phyloP scores from a whole-genome alignment of 2,329 filamentous ascomycete species.

The Claviceps quebecensis region DNA sequence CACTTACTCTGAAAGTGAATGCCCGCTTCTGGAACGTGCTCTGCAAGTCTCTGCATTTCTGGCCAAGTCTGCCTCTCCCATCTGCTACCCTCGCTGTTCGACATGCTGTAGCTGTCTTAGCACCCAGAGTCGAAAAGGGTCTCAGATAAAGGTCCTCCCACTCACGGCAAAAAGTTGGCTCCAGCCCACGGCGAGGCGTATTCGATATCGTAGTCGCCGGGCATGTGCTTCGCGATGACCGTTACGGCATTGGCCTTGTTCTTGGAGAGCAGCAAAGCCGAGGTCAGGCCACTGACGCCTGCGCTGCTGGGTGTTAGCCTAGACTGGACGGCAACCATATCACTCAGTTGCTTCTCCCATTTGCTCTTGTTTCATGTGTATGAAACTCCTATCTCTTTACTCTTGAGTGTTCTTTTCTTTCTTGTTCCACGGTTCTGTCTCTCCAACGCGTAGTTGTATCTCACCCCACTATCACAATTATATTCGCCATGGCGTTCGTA shows the following conservation, averaged over 20 bases:
- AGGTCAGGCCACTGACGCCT: constrained; percentile 38
- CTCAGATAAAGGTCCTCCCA: constrained; percentile 6
- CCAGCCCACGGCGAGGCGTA: constrained; percentile 86
- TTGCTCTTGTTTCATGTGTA: neutral
- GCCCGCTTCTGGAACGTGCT: constrained; percentile 60
- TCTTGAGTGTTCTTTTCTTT: too few species aligned
- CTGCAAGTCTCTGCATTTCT: constrained; percentile 39
- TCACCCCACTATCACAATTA: constrained; percentile 18
- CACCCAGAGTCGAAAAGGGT: too few species aligned
- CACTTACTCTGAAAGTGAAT: constrained; percentile 63
- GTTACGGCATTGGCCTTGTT: constrained; percentile 40
- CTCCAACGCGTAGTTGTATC: constrained; percentile 5
- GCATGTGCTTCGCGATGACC: constrained; percentile 77
- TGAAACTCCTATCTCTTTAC: too few species aligned
- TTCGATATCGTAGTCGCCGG: constrained; percentile 81
- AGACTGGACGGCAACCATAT: neutral
- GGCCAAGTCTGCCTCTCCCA: constrained; percentile 55
- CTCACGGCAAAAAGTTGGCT: constrained; percentile 63
- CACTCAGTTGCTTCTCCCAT: neutral
- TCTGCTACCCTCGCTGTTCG: constrained; percentile 24
- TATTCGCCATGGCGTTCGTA: neutral
- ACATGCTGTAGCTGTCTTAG: constrained; percentile 26
- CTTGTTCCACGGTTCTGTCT: too few species aligned
- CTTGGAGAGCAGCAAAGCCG: constrained; percentile 33
- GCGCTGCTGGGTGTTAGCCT: constrained; percentile 18